These are phyloP conservation scores for Ascoidea asiatica DNA, from an alignment of 805 yeast genomes.

Conservation along the genomic window DNA sequence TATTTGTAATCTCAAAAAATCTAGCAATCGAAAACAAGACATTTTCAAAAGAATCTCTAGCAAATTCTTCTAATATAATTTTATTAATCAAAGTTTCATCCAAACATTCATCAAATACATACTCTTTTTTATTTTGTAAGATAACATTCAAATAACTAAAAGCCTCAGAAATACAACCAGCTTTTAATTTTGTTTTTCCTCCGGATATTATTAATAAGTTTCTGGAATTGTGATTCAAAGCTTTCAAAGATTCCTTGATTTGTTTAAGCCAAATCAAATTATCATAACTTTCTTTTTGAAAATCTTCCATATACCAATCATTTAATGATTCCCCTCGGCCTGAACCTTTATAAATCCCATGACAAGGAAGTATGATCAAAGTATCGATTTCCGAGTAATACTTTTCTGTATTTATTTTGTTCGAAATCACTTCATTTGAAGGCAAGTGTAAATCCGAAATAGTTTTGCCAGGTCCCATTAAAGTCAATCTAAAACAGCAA, in stretches of 20 bases:
- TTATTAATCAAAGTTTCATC: conserved; percentile 9
- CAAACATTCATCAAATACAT: conserved; percentile 1
- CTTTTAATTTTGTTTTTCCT: conserved; percentile 51
- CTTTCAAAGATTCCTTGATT: conserved; percentile 29
- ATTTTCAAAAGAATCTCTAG: conserved; percentile 74
- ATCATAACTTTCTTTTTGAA: conserved; percentile 59
- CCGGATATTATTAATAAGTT: conserved; percentile 40
- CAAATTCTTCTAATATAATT: conserved; percentile 50
- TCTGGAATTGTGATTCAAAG: conserved; percentile 19
- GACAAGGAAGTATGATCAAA: conserved; percentile 9
- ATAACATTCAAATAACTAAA: conserved; percentile 30
- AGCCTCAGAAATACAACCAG: conserved; percentile 48
- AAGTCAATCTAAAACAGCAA: too few species aligned
- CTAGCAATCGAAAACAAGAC: conserved; percentile 45
- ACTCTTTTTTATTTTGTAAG: conserved; percentile 5
- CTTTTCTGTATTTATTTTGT: background rate
- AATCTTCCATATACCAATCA: conserved; percentile 59
- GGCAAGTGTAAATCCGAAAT: too few species aligned
- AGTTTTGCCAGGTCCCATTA: too few species aligned
- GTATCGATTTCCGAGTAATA: background rate
- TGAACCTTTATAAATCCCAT: conserved; percentile 9
- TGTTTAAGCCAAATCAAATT: conserved; percentile 56
- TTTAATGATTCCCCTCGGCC: conserved; percentile 27
- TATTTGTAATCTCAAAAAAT: conserved; percentile 30
- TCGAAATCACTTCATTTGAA: background rate